These are phyloP conservation scores for Rhodosorus marinus DNA, from an alignment of 23 red algal genomes.

Conservation along the genomic window DNA sequence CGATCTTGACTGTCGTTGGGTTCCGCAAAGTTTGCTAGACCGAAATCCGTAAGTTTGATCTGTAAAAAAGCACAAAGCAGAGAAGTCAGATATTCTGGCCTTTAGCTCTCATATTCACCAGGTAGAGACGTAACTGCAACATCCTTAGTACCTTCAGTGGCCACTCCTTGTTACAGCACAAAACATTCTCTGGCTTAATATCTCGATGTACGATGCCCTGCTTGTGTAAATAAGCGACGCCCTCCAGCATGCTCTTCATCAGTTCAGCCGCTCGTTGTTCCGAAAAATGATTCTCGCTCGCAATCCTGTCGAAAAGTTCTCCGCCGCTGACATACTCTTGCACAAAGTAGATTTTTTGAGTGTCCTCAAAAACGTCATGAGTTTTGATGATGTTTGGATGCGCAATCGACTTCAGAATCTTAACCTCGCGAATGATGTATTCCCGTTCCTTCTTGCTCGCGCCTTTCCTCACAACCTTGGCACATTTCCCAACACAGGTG, in stretches of 20 bases:
- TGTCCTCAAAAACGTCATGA: constrained; percentile 64
- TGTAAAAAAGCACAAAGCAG: not conserved
- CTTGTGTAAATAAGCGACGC: constrained; percentile 55
- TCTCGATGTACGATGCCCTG: constrained; percentile 87
- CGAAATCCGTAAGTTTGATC: constrained; percentile 73
- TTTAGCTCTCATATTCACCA: not conserved
- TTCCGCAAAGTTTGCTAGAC: constrained; percentile 51
- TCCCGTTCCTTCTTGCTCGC: not conserved
- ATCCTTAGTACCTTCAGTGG: not conserved
- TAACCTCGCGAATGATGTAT: constrained; percentile 40
- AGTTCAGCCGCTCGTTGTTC: constrained; percentile 41
- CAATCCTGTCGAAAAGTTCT: constrained; percentile 46
- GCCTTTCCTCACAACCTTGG: not conserved
- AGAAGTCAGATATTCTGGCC: not conserved
- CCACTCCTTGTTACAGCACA: not conserved
- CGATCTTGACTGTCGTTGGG: not conserved
- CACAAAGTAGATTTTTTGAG: constrained; percentile 51
- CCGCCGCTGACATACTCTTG: constrained; percentile 66
- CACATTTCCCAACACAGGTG: too few species aligned
- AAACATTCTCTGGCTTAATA: constrained; percentile 29
- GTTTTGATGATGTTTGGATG: constrained; percentile 48
- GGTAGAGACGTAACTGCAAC: not conserved
- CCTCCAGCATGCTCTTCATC: constrained; percentile 51
- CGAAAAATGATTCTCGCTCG: constrained; percentile 24
- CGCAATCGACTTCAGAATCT: constrained; percentile 50